Evolutionary conservation across 805 yeast genomes (phyloP).

Genomic region (Komagataella kurtzmanii): DNA sequence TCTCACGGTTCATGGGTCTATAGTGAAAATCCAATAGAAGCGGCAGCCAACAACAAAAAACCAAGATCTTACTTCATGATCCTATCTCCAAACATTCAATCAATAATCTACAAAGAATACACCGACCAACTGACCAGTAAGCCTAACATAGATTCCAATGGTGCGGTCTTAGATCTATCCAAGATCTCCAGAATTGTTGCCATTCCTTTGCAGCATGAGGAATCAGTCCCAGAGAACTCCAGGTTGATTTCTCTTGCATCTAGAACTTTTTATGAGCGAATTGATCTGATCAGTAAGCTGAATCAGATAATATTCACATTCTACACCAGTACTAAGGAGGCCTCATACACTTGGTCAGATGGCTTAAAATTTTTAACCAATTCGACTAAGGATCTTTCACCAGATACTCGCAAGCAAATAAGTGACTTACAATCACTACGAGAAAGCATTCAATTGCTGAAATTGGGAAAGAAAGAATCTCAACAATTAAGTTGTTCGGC

Average conservation of each 20-base stretch:
- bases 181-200: slow-evolving; percentile 38
- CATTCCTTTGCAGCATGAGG: slow-evolving; percentile 29
- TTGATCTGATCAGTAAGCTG: slow-evolving; percentile 30
- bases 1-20: slow-evolving; percentile 77
- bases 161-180: slow-evolving; percentile 33
- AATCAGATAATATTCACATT: slow-evolving; percentile 36
- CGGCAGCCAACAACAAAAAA: slow-evolving; percentile 7
- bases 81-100: slow-evolving; percentile 54
- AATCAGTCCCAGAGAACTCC: slow-evolving; percentile 19
- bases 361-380: slow-evolving; percentile 46
- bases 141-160: slow-evolving; percentile 51
- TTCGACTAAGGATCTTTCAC: slow-evolving; percentile 21
- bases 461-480: slow-evolving; percentile 9
- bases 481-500: neutral
- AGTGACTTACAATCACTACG: slow-evolving; percentile 29
- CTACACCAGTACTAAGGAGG: slow-evolving; percentile 57
- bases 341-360: slow-evolving; percentile 65
- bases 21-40: slow-evolving; percentile 35
- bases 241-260: slow-evolving; percentile 44
- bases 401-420: slow-evolving; percentile 30
- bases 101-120: slow-evolving; percentile 48
- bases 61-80: slow-evolving; percentile 40
- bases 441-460: slow-evolving; percentile 33
- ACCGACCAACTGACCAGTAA: slow-evolving; percentile 25
- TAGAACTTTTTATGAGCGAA: slow-evolving; percentile 42